phyloP scores from a whole-genome alignment of 1,284 basidiomycete species.

The Papiliotrema fonsecae region DNA sequence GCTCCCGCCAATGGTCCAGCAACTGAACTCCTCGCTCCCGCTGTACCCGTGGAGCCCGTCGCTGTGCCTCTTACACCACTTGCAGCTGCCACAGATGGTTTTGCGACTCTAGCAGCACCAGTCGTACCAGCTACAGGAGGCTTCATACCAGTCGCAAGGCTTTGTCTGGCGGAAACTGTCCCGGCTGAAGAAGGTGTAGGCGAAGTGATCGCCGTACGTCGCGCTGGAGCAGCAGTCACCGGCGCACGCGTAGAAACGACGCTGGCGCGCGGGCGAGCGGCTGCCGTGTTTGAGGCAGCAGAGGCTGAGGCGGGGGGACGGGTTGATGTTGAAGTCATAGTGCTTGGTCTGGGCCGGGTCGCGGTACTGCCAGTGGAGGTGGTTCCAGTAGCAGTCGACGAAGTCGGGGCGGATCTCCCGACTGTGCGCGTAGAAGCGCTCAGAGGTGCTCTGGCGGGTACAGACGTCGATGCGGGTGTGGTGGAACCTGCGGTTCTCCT shows the following conservation, averaged over 20 bases:
- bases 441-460: background rate
- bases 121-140: background rate
- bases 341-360: conserved; percentile 3
- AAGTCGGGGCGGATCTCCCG: background rate
- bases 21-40: background rate
- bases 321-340: background rate
- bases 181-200: background rate
- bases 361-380: too few species aligned
- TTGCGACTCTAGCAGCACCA: background rate
- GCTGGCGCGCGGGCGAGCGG: background rate
- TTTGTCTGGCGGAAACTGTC: background rate
- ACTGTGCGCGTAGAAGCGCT: too few species aligned
- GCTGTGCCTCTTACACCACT: too few species aligned
- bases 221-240: conserved; percentile 5
- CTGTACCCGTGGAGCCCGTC: background rate
- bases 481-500: background rate
- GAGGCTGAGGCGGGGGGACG: background rate
- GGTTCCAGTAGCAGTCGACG: background rate
- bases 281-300: background rate
- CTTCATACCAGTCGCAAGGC: background rate
- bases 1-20: background rate
- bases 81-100: background rate
- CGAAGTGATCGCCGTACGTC: background rate
- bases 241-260: conserved; percentile 4
- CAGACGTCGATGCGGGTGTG: background rate